phyloP scores from a whole-genome alignment of 2,329 filamentous ascomycete species.

The Cyphellophora attinorum region DNA sequence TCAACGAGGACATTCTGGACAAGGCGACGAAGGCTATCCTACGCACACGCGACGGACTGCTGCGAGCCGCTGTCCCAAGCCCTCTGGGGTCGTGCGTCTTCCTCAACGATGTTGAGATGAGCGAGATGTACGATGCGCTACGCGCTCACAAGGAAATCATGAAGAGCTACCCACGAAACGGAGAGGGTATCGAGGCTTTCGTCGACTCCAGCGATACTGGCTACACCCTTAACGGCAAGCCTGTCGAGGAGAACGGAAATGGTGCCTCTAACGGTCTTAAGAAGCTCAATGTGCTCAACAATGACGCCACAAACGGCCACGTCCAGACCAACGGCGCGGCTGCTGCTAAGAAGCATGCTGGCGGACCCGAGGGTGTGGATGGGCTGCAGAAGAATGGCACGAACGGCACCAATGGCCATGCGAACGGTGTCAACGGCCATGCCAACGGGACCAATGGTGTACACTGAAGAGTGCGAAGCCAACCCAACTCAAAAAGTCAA shows the following conservation, averaged over 20 bases:
- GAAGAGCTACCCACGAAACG: slow-evolving; percentile 52
- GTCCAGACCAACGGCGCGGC: background rate
- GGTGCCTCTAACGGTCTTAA: slow-evolving; percentile 7
- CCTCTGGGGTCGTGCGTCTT: slow-evolving; percentile 60
- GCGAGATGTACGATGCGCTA: slow-evolving; percentile 54
- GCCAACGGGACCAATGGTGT: slow-evolving; percentile 5
- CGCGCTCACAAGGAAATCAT: slow-evolving; percentile 55
- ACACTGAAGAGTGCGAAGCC: no score
- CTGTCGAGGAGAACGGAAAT: slow-evolving; percentile 8
- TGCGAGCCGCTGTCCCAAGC: slow-evolving; percentile 59
- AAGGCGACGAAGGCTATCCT: slow-evolving; percentile 60
- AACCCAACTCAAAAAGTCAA: no score
- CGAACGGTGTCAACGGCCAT: slow-evolving; percentile 7
- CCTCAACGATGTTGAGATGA: slow-evolving; percentile 54
- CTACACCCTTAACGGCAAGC: slow-evolving; percentile 36
- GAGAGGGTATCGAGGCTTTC: slow-evolving; percentile 58
- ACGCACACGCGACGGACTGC: slow-evolving; percentile 59
- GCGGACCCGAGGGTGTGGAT: slow-evolving; percentile 10
- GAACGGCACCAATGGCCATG: slow-evolving; percentile 7
- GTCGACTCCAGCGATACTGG: slow-evolving; percentile 63
- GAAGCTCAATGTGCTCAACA: slow-evolving; percentile 17
- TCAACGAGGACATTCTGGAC: slow-evolving; percentile 56
- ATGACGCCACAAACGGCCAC: slow-evolving; percentile 5
- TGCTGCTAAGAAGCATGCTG: slow-evolving; percentile 9
- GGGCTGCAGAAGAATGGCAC: slow-evolving; percentile 7